phyloP scores from a whole-genome alignment of 2,329 filamentous ascomycete species.

The Volutella citrinella region DNA sequence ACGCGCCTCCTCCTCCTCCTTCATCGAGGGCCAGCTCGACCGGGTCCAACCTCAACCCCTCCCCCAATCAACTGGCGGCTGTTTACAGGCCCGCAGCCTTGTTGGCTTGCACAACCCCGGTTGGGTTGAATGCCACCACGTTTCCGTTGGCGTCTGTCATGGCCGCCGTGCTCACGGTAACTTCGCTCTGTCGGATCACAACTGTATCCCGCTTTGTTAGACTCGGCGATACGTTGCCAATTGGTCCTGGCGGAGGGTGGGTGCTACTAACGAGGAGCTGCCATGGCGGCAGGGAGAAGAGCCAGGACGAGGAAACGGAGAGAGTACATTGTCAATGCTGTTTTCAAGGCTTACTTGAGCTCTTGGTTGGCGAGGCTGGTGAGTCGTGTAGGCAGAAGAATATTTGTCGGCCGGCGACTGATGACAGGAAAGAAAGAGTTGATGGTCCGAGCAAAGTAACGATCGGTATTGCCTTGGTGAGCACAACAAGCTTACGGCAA shows the following conservation, averaged over 20 bases:
- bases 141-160: constrained; percentile 47
- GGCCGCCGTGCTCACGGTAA: constrained; percentile 36
- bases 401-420: constrained; percentile 52
- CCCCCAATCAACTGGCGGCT: too few species aligned
- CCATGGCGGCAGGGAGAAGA: constrained; percentile 45
- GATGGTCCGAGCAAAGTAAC: constrained; percentile 17
- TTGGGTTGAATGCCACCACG: constrained; percentile 42
- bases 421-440: constrained; percentile 21
- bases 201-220: constrained; percentile 12
- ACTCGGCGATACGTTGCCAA: constrained; percentile 1
- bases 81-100: constrained; percentile 36
- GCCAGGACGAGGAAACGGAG: constrained; percentile 44
- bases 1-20: too few species aligned
- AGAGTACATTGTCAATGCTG: constrained; percentile 51
- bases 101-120: constrained; percentile 40
- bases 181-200: constrained; percentile 12
- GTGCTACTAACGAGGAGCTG: constrained; percentile 28
- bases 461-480: constrained; percentile 4
- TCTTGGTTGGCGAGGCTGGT: too few species aligned
- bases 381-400: constrained; percentile 26
- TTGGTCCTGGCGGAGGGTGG: neutral
- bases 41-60: too few species aligned
- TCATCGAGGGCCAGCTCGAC: too few species aligned
- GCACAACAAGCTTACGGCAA: too few species aligned
- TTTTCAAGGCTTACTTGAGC: constrained; percentile 10